Evolutionary conservation across 2,329 filamentous ascomycete species (phyloP).

Genomic region (Colletotrichum magnum): DNA sequence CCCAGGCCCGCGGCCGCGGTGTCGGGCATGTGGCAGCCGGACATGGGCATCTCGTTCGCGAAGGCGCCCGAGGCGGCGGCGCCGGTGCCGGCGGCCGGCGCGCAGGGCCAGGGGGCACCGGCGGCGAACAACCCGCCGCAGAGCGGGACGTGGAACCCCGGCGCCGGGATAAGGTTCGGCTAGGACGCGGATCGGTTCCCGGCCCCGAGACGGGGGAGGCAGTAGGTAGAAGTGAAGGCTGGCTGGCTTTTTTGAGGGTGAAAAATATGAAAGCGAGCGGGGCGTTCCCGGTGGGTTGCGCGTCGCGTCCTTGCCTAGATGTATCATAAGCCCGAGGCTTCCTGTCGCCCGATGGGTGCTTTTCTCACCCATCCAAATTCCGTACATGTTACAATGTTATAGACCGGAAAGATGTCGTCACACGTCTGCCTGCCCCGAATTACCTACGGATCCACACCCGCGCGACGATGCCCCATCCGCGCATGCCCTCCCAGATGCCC

Average conservation of each 20-base stretch:
- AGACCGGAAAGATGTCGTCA: background rate
- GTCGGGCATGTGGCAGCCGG: conserved; percentile 79
- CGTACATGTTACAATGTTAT: background rate
- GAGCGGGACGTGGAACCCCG: conserved; percentile 71
- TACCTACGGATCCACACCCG: conserved; percentile 48
- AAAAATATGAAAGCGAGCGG: background rate
- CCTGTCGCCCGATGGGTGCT: background rate
- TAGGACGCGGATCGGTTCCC: conserved; percentile 43
- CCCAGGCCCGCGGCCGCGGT: conserved; percentile 62
- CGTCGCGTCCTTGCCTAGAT: conserved; percentile 21
- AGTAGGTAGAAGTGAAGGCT: background rate
- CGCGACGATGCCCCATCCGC: conserved; percentile 65
- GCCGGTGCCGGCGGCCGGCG: conserved; percentile 40
- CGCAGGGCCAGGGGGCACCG: conserved; percentile 38
- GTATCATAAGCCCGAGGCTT: conserved; percentile 22
- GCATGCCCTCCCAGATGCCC: conserved; percentile 65
- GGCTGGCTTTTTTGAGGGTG: background rate
- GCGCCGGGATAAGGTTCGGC: conserved; percentile 70
- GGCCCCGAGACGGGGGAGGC: conserved; percentile 9
- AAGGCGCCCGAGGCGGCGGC: conserved; percentile 51
- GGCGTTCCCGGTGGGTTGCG: conserved; percentile 7
- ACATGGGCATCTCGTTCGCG: conserved; percentile 85
- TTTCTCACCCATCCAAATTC: background rate
- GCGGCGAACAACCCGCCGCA: conserved; percentile 42
- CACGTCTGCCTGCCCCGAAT: background rate